Base-by-base conservation (phyloP, 768 basidiomycete genomes). In the Tephrocybe sp. region DNA sequence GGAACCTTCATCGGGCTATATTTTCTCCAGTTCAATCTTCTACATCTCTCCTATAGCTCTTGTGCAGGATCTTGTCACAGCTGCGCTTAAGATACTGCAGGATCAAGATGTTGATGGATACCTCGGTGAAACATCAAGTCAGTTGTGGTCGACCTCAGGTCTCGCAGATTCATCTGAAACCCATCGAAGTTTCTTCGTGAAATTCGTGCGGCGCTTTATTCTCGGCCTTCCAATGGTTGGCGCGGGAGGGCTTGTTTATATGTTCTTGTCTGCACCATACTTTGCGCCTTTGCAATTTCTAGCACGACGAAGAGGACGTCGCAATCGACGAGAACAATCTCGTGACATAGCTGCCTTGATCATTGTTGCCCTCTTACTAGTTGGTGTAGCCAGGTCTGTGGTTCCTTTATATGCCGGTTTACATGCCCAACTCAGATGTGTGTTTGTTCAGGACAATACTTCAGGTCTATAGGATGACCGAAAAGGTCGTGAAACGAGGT, bases 211-310 rank as follows among this genome's bases (percentile, higher is more conserved):
- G 36, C 82, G 89, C n/a, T 85, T 92, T 63, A 57, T 92, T 11
- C 64, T 92, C 20, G 90, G 90, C 19, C 71, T 92, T 12, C 89
- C 90, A 23, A 74, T 91, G 50, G 77, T 92, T 11, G 89, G 89
- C 9, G 87, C 86, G 35, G 82, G 82, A 16, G 90, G 87, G 13
- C 65, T 92, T 38, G 77, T 89, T 14, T 86, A 88, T 47, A 79
- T 89, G 79, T 66, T 92, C 13, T 54, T 83, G 10, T 80, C 86
- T 3, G 63, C 83, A 6, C 85, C 83, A 19, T 65, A 85, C 49
- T 72, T 88, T 40, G 81, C 77, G 0, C 87, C 88, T 12, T 64
- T 90, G 35, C 85, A 88, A 45, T 84, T 83, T 76, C 58, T 89
- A 38, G 84, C 85, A 23, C 78, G 86, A 19, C 83, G 82, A 59